A percentile compares a stretch with the other conserved stretches of the same genome.
phyloP scores from a whole-genome alignment of 768 basidiomycete genomes.

The Auricularia heimuer region DNA sequence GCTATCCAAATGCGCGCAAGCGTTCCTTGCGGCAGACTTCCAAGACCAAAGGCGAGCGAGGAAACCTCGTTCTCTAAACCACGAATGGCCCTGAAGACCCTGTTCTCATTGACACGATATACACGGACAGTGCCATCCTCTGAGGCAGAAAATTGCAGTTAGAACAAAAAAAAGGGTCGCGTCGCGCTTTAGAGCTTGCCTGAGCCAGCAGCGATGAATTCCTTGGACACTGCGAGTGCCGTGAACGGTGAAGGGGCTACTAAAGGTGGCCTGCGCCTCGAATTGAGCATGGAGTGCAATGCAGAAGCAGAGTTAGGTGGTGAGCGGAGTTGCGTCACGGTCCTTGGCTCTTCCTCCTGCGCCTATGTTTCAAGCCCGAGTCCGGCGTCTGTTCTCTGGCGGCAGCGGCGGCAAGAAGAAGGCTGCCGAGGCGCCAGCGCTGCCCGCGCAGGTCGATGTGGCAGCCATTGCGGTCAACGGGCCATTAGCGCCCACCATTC shows the following conservation, averaged over 20 bases:
- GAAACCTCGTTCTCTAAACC: constrained; percentile 51
- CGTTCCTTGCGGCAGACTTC: constrained; percentile 28
- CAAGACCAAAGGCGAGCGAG: constrained; percentile 42
- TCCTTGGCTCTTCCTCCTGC: no score
- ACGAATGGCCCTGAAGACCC: constrained; percentile 53
- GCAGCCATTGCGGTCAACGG: background rate
- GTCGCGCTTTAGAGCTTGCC: background rate
- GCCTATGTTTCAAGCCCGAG: background rate
- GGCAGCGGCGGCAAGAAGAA: background rate
- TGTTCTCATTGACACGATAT: constrained; percentile 50
- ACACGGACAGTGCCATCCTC: constrained; percentile 64
- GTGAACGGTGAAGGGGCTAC: background rate
- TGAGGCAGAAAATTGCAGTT: constrained; percentile 15
- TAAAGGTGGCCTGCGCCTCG: background rate
- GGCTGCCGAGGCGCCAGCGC: background rate
- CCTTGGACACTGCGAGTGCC: background rate
- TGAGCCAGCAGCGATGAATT: background rate
- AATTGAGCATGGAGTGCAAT: background rate
- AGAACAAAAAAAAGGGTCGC: background rate
- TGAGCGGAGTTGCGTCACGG: no score
- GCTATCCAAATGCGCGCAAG: constrained; percentile 49
- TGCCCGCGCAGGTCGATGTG: background rate
- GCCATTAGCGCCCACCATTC: constrained; percentile 22
- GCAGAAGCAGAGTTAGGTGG: no score
- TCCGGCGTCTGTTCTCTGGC: background rate